Evolutionary conservation across 495 filamentous ascomycete species (phyloP), one percentile per base, ranked within the genome.

Genomic region (Margaritispora aquatica): DNA sequence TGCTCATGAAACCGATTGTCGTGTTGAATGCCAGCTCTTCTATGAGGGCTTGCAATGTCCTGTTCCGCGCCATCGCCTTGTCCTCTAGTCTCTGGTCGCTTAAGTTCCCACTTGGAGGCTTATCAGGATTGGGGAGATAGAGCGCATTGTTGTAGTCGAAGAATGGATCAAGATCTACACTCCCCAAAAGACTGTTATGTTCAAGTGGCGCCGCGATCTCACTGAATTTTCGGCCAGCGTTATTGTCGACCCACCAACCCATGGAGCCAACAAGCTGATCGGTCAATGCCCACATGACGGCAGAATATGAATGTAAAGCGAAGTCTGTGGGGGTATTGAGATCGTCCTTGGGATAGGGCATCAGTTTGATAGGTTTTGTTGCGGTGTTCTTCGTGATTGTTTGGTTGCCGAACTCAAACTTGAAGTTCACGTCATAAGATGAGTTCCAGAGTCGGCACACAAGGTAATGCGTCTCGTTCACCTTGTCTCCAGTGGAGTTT

Each of bases 1-100:
- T 58, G 13, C 26, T 58, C 54, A 65, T 52, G 17, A 69, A 60
- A 53, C 65, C 65, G n/a, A 67, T 44, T 10, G 67, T 69, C 15
- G 56, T 54, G 54, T 69, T 69, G 27, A 58, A 59, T 4, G 54
- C 51, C 36, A 69, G 52, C 46, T 67, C 65, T 26, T 60, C 41
- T 38, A 69, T 67, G 27, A 67, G 48, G 21, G 47, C 20, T 21
- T 38, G 55, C 11, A 69, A 38, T 11, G 65, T 65, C 13, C 38
- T 17, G 41, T 67, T 65, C 7, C 54, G 29, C 2, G 67, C 65
- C 5, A 67, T 29, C 23, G 17, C 41, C 15, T 60, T 63, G 52
- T 69, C 65, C 21, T 67, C 59, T 19, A 44, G 29, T 23, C 65
- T 36, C 38, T 67, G 67, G 5, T 26, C 29, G 17, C 51, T 59